A percentile compares a stretch with the other conserved stretches of the same genome.
Evolutionary conservation across 306 rosid species (phyloP).

Genomic region (Quercus parvula): DNA sequence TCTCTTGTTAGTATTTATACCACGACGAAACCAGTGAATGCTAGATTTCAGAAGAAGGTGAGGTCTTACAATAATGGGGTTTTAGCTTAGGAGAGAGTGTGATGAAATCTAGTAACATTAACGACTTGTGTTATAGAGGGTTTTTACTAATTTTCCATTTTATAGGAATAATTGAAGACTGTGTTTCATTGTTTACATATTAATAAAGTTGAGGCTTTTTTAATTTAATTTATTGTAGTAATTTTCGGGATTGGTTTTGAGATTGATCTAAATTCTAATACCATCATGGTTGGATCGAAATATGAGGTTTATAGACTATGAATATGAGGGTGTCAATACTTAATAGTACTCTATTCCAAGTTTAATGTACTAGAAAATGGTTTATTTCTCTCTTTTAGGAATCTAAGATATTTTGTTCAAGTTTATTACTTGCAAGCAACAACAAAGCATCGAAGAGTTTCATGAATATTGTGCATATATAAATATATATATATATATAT

Average conservation of each 20-base stretch:
- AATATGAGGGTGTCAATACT: no score
- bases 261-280: no score
- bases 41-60: constrained; percentile 3
- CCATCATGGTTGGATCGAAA: no score
- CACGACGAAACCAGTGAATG: constrained; percentile 25
- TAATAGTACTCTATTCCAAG: no score
- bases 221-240: no score
- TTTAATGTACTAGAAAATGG: no score
- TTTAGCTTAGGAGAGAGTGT: background rate
- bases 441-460: background rate
- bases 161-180: background rate
- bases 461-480: background rate
- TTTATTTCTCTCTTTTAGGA: background rate
- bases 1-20: constrained; percentile 46
- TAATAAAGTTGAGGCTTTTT: background rate
- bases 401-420: background rate
- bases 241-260: no score
- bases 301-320: no score
- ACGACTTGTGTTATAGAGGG: background rate
- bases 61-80: background rate
- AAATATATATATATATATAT: no score
- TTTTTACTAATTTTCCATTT: background rate
- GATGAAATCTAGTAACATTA: background rate
- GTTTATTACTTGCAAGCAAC: background rate
- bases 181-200: background rate